Base-by-base conservation (phyloP, 495 filamentous ascomycete genomes). In the Neurospora sp. region DNA sequence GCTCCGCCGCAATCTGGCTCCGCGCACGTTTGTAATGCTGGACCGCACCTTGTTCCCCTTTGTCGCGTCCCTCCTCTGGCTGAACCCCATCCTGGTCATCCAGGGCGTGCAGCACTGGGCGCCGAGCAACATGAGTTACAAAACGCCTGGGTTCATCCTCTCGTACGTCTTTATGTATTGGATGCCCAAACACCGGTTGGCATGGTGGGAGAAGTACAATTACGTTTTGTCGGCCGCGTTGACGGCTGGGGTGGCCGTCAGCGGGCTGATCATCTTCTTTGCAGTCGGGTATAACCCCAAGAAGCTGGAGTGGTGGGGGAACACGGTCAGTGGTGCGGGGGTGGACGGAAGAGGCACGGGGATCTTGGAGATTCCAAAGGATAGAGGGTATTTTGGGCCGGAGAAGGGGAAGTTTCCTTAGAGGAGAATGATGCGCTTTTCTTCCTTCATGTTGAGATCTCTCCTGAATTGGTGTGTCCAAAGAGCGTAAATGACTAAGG, bases 271-370 rank as follows among this genome's bases (percentile, higher is more conserved):
- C 75, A 90, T 91, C 73, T 91, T 92, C 82, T 83, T 91, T 71
- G 82, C 89, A 1, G 79, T 92, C 8, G 82, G 83, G 22, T 88
- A 87, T 53, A 78, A 84, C 27, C 84, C 84, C 0, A 70, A 78
- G n/a, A 83, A 85, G 74, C 82, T 89, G 9, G 72, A 74, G 0
- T 92, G 90, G 90, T 91, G 89, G 89, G 90, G 90, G 1, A 89
- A 87, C 27, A 82, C 72, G 0, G 85, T 87, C 20, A 78, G 76
- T 65, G 72, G 48, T 12, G 76, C 79, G 7, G 80, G 81, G 3
- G 53, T 81, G 18, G 81, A 81, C 41, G 81, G 81, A 18, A 73
- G 69, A 65, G 65, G 76, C 1, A 69, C 59, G 16, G 80, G 76
- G 18, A 74, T 81, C 35, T 35, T 81, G 65, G 69, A 72, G 44